Percentiles rank a stretch among this genome's conserved stretches.
Evolutionary conservation across 768 basidiomycete species (phyloP).

Genomic region (Pisolithus tinctorius): DNA sequence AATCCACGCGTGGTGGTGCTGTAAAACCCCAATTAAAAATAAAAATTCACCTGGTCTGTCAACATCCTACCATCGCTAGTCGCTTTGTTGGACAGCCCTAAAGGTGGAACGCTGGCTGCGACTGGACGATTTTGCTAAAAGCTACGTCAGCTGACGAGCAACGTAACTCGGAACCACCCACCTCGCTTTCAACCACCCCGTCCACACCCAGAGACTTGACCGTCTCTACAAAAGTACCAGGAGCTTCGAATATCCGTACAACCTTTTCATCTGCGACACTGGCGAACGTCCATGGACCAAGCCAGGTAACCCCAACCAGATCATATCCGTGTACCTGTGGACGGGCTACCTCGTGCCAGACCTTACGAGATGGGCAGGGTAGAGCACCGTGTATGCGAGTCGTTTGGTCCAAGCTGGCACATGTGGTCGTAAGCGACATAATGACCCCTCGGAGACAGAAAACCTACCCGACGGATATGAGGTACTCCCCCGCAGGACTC

Average conservation of each 20-base stretch:
- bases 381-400: slow-evolving; percentile 77
- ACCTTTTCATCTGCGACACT: slow-evolving; percentile 98
- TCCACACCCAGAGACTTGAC: slow-evolving; percentile 46
- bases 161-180: slow-evolving; percentile 18
- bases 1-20: slow-evolving; percentile 15
- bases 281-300: slow-evolving; percentile 71
- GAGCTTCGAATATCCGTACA: slow-evolving; percentile 87
- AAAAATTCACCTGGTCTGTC: background rate
- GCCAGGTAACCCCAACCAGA: slow-evolving; percentile 70
- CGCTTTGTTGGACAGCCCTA: slow-evolving; percentile 93
- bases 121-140: slow-evolving; percentile 55
- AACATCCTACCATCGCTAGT: slow-evolving; percentile 50
- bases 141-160: slow-evolving; percentile 2
- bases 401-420: slow-evolving; percentile 77
- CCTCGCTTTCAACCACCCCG: slow-evolving; percentile 44
- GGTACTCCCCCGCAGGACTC: slow-evolving; percentile 81
- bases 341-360: slow-evolving; percentile 85
- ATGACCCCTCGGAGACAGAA: background rate
- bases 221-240: slow-evolving; percentile 66
- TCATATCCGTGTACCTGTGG: slow-evolving; percentile 99
- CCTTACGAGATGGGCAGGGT: slow-evolving; percentile 14
- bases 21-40: slow-evolving; percentile 2
- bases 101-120: slow-evolving; percentile 85
- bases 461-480: slow-evolving; percentile 77
- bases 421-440: slow-evolving; percentile 3